phyloP scores from a whole-genome alignment of 176 grass and related monocot genomes.

The Carex scoparia region DNA sequence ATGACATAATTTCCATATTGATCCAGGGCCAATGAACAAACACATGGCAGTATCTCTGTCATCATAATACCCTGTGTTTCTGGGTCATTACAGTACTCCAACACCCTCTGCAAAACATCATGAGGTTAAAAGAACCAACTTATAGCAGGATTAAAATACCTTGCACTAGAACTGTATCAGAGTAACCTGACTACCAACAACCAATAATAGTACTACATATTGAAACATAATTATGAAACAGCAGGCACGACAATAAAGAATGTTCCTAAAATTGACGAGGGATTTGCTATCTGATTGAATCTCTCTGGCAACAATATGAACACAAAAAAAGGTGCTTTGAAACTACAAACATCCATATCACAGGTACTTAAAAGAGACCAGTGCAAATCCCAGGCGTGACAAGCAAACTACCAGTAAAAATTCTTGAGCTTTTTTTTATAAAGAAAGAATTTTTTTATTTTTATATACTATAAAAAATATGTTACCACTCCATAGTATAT shows the following conservation, averaged over 20 bases:
- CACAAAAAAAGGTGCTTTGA: neutral
- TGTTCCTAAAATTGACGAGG: neutral
- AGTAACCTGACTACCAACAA: neutral
- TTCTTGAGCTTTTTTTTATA: no score
- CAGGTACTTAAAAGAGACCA: neutral
- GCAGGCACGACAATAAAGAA: neutral
- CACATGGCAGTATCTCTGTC: slow-evolving; percentile 87
- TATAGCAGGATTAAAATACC: neutral
- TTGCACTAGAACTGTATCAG: neutral
- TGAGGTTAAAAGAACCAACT: neutral
- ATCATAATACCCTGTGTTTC: slow-evolving; percentile 85
- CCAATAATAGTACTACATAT: neutral
- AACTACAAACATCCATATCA: neutral
- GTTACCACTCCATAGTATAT: no score
- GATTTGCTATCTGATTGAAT: neutral
- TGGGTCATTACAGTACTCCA: slow-evolving; percentile 88
- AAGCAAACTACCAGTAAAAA: neutral
- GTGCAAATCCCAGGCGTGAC: neutral
- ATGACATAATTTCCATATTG: slow-evolving; percentile 99
- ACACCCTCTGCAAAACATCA: slow-evolving; percentile 55
- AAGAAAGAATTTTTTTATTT: no score
- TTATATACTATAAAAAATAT: no score
- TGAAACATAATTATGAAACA: neutral
- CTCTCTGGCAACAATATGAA: neutral
- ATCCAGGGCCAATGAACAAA: slow-evolving; percentile 71